Base-by-base conservation (phyloP, 75 land plant species). In the Azolla pinnata region DNA sequence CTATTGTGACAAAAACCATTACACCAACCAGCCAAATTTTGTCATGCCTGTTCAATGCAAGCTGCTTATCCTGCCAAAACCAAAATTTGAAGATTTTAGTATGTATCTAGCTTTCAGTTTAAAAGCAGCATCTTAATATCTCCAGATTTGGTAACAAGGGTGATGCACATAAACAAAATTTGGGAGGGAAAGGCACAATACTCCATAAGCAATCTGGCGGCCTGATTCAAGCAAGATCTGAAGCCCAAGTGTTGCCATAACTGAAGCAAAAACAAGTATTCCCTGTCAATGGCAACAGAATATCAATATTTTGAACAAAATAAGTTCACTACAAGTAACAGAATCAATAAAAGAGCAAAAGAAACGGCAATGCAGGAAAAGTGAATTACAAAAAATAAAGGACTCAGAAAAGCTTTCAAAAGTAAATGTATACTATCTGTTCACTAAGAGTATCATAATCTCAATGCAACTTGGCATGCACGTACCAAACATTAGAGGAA, bases 231-330 rank as follows among this genome's bases (percentile, higher is more conserved):
- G 45, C 31, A 87, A 7, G 4, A 90, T 81, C 54, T 87, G 93
- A 12, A 90, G 67, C 47, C 97, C 97, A 33, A 90, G 70, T 42
- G 97, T 90, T 35, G 93, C 93, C 97, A 90, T 90, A 10, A 87
- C 97, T 24, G 97, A 87, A 31, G 97, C 91, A 82, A 90, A 90
- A 25, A 87, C 97, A 44, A 90, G 68, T 59, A 90, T 87, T 23
- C 97, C 97, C 97, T 90, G 86, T 52, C 24, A 57, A 76, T 20
- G 33, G 42, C 26, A 32, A 46, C 46, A 48, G 24, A 35, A 40
- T n/a, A n/a, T n/a, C n/a, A n/a, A n/a, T n/a, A n/a, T n/a, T n/a
- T n/a, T n/a, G n/a, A n/a, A n/a, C n/a, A n/a, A n/a, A n/a, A n/a
- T n/a, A n/a, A n/a, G n/a, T n/a, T n/a, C n/a, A n/a, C n/a, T n/a